Base-by-base conservation (phyloP, 164 flowering plant genomes). In the Vitis rotundifolia region DNA sequence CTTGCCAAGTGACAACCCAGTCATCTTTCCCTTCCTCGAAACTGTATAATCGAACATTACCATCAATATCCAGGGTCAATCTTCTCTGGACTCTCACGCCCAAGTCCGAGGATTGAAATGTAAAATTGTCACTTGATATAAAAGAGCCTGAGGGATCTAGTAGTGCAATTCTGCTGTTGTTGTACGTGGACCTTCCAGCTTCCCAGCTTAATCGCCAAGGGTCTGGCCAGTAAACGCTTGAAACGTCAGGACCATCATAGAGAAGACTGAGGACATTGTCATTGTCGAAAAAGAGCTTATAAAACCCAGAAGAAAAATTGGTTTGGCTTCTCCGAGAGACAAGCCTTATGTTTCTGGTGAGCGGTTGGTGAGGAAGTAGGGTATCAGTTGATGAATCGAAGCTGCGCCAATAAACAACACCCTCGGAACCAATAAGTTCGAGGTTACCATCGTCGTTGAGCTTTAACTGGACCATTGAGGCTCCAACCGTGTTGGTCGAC, bases 361-460 rank as follows among this genome's bases (percentile, higher is more conserved):
- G 50, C 4, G 11, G 49, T 56, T 85, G 88, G 1, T 51, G n/a
- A 8, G 89, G 84, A 54, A 86, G 80, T 37, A 84, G 83, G 2
- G 87, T 86, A 44, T 86, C 78, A 0, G 85, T 80, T 0, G 85
- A 83, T 5, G 47, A 79, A 60, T 75, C 80, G 58, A 86, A 84
- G 68, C 87, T 77, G 61, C 77, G 52, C 84, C 84, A 80, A 3
- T 72, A 15, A 9, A 16, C 51, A 8, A 1, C 2, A 16, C 15
- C 18, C 1, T 63, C 14, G 0, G 3, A 8, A n/a, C 60, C 18
- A 11, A 10, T 28, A 7, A 83, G 71, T 13, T 82, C 78, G 0
- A 85, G 82, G 65, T 83, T 83, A 1, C 87, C 87, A 0, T 56
- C 62, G 66, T 80, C 61, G 18, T 22, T 8, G 49, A 85, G 78